phyloP scores from a whole-genome alignment of 2,329 filamentous ascomycete genomes.

The Stachybotrys elegans region DNA sequence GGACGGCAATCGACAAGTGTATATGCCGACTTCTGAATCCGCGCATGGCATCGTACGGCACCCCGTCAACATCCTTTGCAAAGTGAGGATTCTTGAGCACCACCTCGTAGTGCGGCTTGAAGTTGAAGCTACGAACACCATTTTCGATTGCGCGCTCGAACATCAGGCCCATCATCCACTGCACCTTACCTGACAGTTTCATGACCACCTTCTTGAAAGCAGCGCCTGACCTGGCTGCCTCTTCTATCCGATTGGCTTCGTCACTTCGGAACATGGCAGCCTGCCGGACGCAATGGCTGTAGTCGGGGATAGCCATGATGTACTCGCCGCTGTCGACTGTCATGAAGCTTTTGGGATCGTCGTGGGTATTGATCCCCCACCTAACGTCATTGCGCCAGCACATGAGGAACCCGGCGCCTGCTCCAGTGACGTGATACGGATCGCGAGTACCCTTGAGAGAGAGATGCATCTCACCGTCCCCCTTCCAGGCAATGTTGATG shows the following conservation, averaged over 20 bases:
- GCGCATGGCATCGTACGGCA: slow-evolving; percentile 82
- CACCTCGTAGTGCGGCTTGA: slow-evolving; percentile 88
- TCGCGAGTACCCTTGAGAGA: slow-evolving; percentile 88
- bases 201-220: slow-evolving; percentile 97
- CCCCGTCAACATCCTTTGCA: slow-evolving; percentile 52
- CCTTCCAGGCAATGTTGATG: slow-evolving; percentile 85
- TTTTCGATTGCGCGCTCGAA: slow-evolving; percentile 80
- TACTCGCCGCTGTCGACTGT: slow-evolving; percentile 94
- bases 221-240: slow-evolving; percentile 66
- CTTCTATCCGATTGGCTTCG: slow-evolving; percentile 56
- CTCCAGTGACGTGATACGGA: slow-evolving; percentile 87
- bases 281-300: slow-evolving; percentile 78
- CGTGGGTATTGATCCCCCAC: slow-evolving; percentile 77
- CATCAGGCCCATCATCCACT: slow-evolving; percentile 84
- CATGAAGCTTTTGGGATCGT: slow-evolving; percentile 91
- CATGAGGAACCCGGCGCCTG: slow-evolving; percentile 94
- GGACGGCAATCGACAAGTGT: slow-evolving; percentile 86
- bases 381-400: slow-evolving; percentile 95
- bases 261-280: slow-evolving; percentile 46
- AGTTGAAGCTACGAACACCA: slow-evolving; percentile 75
- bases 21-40: slow-evolving; percentile 98
- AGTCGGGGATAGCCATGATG: slow-evolving; percentile 89
- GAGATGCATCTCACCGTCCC: slow-evolving; percentile 91
- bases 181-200: slow-evolving; percentile 95
- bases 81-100: slow-evolving; percentile 76